Evolutionary conservation across 1,284 basidiomycete genomes (phyloP).

Genomic region (Ganoderma meredithae): DNA sequence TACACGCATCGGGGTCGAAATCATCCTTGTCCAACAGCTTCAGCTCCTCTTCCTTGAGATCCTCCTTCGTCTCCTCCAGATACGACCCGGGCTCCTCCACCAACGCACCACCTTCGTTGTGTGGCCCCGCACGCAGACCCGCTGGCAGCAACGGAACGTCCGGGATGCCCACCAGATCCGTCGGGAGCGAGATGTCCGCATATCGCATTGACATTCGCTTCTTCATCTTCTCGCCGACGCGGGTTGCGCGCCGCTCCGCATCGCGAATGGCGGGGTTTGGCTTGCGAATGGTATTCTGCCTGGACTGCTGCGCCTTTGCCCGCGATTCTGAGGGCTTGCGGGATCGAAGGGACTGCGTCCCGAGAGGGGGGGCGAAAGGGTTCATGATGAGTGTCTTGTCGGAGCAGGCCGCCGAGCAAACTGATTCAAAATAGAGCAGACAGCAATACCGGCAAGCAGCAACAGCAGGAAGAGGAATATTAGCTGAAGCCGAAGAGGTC

Average conservation of each 20-base stretch:
- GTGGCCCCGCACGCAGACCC: slow-evolving; percentile 37
- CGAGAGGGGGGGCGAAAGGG: slow-evolving; percentile 1
- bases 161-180: slow-evolving; percentile 58
- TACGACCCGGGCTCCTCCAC: slow-evolving; percentile 37
- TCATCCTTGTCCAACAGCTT: slow-evolving; percentile 75
- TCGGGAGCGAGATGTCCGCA: slow-evolving; percentile 79
- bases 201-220: slow-evolving; percentile 93
- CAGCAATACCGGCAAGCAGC: no score
- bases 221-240: slow-evolving; percentile 93
- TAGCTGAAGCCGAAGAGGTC: no score
- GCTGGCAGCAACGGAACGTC: slow-evolving; percentile 56
- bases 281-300: slow-evolving; percentile 28
- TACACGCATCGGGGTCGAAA: slow-evolving; percentile 86
- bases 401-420: no score
- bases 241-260: slow-evolving; percentile 62
- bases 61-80: slow-evolving; percentile 56
- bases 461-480: no score
- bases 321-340: slow-evolving; percentile 58
- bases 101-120: slow-evolving; percentile 23
- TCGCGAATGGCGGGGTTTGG: slow-evolving; percentile 30
- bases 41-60: slow-evolving; percentile 59
- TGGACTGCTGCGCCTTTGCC: slow-evolving; percentile 34
- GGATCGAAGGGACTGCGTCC: slow-evolving; percentile 73
- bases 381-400: background rate
- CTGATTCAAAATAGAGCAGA: no score